Percentiles rank a stretch among this genome's conserved stretches.
Evolutionary conservation across 495 filamentous ascomycete species (phyloP).

Genomic region (Neurospora africana): DNA sequence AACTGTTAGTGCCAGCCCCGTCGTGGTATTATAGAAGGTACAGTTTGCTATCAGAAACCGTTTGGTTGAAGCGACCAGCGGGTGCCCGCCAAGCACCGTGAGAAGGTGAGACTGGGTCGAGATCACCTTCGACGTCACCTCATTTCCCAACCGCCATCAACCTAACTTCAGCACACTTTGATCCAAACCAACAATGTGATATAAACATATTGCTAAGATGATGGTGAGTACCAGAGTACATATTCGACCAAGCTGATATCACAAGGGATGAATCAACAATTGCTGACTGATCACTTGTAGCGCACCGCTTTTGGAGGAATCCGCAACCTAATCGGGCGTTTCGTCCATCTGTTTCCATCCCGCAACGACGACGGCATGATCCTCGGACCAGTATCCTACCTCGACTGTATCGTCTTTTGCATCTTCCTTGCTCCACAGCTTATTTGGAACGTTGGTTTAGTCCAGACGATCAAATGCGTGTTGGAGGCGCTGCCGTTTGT

Average conservation of each 20-base stretch:
- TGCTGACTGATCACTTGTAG: not conserved
- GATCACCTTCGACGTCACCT: not conserved
- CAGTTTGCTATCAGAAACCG: not conserved
- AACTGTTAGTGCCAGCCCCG: not conserved
- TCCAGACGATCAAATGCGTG: slow-evolving; percentile 43
- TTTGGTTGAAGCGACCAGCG: not conserved
- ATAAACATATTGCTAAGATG: not conserved
- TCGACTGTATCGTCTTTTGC: slow-evolving; percentile 62
- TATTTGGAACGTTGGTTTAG: slow-evolving; percentile 47
- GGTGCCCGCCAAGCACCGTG: not conserved
- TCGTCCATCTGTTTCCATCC: not conserved
- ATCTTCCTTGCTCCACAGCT: slow-evolving; percentile 55
- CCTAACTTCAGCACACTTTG: not conserved
- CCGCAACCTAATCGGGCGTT: not conserved
- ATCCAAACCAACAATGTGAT: not conserved
- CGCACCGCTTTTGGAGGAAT: not conserved
- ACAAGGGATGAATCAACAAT: not conserved
- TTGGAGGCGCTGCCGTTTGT: slow-evolving; percentile 59
- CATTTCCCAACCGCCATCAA: not conserved
- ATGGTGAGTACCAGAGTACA: not conserved
- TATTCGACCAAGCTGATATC: not conserved
- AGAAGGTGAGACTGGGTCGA: not conserved
- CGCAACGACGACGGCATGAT: slow-evolving; percentile 30
- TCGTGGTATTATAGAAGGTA: not conserved
- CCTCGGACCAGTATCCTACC: slow-evolving; percentile 54